phyloP scores from a whole-genome alignment of 2,329 filamentous ascomycete genomes.

The Purpureocillium takamizusanense region DNA sequence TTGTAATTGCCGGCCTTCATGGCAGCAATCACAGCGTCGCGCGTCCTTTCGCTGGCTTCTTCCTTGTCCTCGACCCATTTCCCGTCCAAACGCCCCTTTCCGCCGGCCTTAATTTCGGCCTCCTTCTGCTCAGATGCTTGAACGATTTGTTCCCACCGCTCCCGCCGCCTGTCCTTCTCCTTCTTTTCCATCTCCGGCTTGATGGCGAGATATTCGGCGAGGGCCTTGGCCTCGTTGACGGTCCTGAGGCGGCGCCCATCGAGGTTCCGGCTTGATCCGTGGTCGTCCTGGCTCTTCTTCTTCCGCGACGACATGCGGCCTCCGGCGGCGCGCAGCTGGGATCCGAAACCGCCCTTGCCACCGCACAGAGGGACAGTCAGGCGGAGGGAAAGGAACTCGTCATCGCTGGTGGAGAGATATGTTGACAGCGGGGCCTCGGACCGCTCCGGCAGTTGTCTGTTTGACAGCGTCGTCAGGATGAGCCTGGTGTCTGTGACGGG shows the following conservation, averaged over 20 bases:
- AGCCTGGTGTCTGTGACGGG: constrained; percentile 51
- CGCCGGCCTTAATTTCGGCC: constrained; percentile 70
- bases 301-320: constrained; percentile 97
- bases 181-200: constrained; percentile 96
- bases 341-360: constrained; percentile 96
- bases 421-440: constrained; percentile 49
- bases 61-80: constrained; percentile 96
- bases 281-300: constrained; percentile 76
- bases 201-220: constrained; percentile 89
- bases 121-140: constrained; percentile 75
- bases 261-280: constrained; percentile 85
- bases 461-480: constrained; percentile 74
- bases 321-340: constrained; percentile 89
- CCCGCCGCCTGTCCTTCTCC: constrained; percentile 77
- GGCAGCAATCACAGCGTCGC: constrained; percentile 63
- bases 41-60: constrained; percentile 74
- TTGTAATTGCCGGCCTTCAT: constrained; percentile 57
- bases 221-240: constrained; percentile 86
- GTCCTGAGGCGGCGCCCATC: constrained; percentile 86
- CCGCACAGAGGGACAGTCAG: constrained; percentile 73
- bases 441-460: constrained; percentile 53
- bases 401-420: constrained; percentile 46
- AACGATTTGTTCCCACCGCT: constrained; percentile 83
- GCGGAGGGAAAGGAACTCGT: constrained; percentile 73
- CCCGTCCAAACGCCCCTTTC: constrained; percentile 65